Percentiles rank a stretch among this genome's conserved stretches.
These are phyloP conservation scores for Mercurialis annua DNA, from an alignment of 345 rosid species.

Conservation along the genomic window DNA sequence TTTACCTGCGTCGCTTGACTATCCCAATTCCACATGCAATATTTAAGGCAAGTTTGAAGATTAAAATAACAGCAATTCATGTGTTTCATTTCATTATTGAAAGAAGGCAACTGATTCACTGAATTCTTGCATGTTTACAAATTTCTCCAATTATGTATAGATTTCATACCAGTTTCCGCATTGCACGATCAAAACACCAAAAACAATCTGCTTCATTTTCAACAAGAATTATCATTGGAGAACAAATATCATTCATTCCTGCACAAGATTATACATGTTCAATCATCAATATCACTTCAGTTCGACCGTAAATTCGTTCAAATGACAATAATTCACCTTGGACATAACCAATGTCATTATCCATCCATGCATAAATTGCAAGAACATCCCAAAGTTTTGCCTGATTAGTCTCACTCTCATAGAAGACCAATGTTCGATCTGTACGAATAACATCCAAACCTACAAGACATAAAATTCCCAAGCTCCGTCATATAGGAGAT, in stretches of 20 bases:
- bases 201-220: slow-evolving; percentile 93
- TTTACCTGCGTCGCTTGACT: not conserved
- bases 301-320: slow-evolving; percentile 8
- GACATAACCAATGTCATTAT: slow-evolving; percentile 84
- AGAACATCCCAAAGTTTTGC: slow-evolving; percentile 90
- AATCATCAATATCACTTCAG: not conserved
- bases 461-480: slow-evolving; percentile 33
- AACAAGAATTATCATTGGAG: slow-evolving; percentile 85
- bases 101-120: not conserved
- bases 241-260: slow-evolving; percentile 98
- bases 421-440: slow-evolving; percentile 74
- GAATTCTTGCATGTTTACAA: not conserved
- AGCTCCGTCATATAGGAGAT: slow-evolving; percentile 5
- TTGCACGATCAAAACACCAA: slow-evolving; percentile 94
- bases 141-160: not conserved
- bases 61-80: not conserved
- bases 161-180: slow-evolving; percentile 77
- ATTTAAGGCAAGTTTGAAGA: not conserved
- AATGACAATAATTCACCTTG: slow-evolving; percentile 51
- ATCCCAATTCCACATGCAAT: not conserved
- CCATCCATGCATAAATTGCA: slow-evolving; percentile 81
- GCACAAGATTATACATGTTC: slow-evolving; percentile 23
- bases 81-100: not conserved
- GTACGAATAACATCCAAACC: slow-evolving; percentile 97
- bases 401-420: slow-evolving; percentile 61